phyloP scores from a whole-genome alignment of 2,329 filamentous ascomycete species.

The Neonectria sp. region DNA sequence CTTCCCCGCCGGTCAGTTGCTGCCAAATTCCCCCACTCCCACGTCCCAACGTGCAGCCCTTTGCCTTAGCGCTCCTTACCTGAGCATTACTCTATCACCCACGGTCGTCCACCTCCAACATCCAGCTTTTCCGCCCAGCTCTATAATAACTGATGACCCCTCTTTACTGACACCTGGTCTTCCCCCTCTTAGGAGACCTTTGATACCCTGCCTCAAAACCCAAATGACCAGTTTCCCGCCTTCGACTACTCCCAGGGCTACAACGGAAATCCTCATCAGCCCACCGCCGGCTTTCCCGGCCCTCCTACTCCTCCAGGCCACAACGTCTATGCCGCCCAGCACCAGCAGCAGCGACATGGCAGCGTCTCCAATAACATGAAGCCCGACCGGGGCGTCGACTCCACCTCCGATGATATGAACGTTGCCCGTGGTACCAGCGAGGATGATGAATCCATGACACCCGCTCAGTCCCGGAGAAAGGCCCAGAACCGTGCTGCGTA shows the following conservation, averaged over 20 bases:
- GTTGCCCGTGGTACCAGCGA: slow-evolving; percentile 62
- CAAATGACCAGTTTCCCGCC: slow-evolving; percentile 63
- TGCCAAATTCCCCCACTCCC: slow-evolving; percentile 44
- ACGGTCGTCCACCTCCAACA: slow-evolving; percentile 31
- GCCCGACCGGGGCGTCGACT: slow-evolving; percentile 55
- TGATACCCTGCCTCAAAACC: slow-evolving; percentile 58
- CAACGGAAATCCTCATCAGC: slow-evolving; percentile 53
- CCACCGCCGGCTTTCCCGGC: slow-evolving; percentile 56
- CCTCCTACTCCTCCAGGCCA: slow-evolving; percentile 69
- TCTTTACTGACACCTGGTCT: slow-evolving; percentile 18
- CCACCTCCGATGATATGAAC: slow-evolving; percentile 54
- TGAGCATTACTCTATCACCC: slow-evolving; percentile 53
- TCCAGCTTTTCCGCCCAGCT: slow-evolving; percentile 33
- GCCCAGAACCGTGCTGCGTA: slow-evolving; percentile 75
- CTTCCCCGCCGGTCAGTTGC: slow-evolving; percentile 69
- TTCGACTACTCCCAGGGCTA: slow-evolving; percentile 62
- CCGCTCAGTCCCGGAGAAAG: slow-evolving; percentile 71
- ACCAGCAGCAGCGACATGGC: slow-evolving; percentile 46
- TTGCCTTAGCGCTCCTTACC: slow-evolving; percentile 51
- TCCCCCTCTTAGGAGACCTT: slow-evolving; percentile 63
- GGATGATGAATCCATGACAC: slow-evolving; percentile 70
- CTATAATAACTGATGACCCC: slow-evolving; percentile 32
- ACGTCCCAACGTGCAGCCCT: slow-evolving; percentile 41
- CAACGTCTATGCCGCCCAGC: slow-evolving; percentile 47
- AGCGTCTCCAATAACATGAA: slow-evolving; percentile 40